Percentiles rank a stretch among this genome's conserved stretches.
Evolutionary conservation across 1,139 yeast genomes (phyloP).

Genomic region (Candida frijolesensis): DNA sequence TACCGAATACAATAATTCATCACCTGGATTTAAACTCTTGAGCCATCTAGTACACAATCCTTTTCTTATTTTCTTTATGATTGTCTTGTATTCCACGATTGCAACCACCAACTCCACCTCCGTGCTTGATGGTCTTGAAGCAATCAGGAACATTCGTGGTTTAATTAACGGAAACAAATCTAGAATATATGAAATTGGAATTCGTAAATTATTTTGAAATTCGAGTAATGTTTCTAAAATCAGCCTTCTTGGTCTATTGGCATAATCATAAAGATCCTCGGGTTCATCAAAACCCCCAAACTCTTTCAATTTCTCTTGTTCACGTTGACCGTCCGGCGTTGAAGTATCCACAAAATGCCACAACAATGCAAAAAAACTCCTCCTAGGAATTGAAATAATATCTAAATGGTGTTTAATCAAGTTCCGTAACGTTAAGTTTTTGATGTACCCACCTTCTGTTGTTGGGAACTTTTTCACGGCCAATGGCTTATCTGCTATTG

Average conservation of each 20-base stretch:
- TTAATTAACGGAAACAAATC: constrained; percentile 79
- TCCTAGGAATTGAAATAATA: constrained; percentile 76
- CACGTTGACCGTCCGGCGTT: constrained; percentile 52
- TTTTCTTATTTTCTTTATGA: constrained; percentile 69
- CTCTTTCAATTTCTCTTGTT: constrained; percentile 72
- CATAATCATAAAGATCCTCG: constrained; percentile 85
- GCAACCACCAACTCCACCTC: constrained; percentile 72
- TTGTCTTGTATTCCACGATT: constrained; percentile 83
- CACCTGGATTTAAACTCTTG: constrained; percentile 49
- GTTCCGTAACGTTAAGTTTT: constrained; percentile 62
- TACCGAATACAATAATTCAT: constrained; percentile 56
- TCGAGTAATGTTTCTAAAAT: constrained; percentile 82
- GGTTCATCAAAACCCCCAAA: constrained; percentile 72
- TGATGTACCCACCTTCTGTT: constrained; percentile 63
- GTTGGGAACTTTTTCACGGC: constrained; percentile 26
- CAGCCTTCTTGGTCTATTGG: constrained; percentile 88
- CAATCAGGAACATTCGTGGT: constrained; percentile 84
- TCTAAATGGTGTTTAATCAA: constrained; percentile 82
- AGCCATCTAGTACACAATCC: constrained; percentile 89
- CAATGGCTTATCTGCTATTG: constrained; percentile 62
- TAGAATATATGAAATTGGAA: constrained; percentile 73
- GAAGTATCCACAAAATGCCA: constrained; percentile 71
- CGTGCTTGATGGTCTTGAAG: constrained; percentile 52
- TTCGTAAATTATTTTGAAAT: constrained; percentile 64
- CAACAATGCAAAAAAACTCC: constrained; percentile 70